phyloP scores from a whole-genome alignment of 225 moss, liverwort and hornwort genomes.

The Climacium dendroides region DNA sequence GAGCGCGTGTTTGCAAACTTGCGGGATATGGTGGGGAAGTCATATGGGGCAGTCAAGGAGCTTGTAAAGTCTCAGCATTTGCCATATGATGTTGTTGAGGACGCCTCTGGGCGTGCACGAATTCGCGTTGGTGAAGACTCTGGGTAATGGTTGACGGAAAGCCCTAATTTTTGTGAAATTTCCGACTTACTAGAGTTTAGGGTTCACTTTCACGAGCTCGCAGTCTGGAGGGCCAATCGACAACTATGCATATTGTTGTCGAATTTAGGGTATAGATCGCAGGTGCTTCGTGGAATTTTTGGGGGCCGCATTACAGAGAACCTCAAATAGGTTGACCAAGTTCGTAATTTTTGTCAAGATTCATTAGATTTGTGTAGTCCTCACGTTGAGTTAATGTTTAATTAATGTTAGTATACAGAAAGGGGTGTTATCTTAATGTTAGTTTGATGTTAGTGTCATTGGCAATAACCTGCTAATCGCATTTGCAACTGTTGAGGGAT shows the following conservation, averaged over 20 bases:
- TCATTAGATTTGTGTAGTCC: background rate
- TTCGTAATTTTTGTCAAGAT: background rate
- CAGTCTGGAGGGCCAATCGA: background rate
- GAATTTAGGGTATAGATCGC: background rate
- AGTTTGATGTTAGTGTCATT: background rate
- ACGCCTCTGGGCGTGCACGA: constrained; percentile 53
- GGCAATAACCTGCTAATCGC: background rate
- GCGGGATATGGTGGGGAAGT: constrained; percentile 85
- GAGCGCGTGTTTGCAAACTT: constrained; percentile 76
- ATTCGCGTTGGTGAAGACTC: constrained; percentile 43
- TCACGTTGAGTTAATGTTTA: background rate
- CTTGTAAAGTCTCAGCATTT: constrained; percentile 54
- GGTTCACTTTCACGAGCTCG: background rate
- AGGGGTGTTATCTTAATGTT: background rate
- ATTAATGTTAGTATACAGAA: background rate
- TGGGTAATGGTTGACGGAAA: background rate
- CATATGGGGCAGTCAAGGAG: constrained; percentile 43
- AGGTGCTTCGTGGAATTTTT: background rate
- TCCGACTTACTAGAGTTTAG: background rate
- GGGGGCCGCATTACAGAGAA: background rate
- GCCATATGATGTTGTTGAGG: constrained; percentile 68
- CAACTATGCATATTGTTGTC: background rate
- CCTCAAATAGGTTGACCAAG: background rate
- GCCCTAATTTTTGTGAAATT: background rate
- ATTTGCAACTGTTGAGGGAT: background rate